Evolutionary conservation across 2,329 filamentous ascomycete species (phyloP).

Genomic region (Coniochaeta pulveracea): DNA sequence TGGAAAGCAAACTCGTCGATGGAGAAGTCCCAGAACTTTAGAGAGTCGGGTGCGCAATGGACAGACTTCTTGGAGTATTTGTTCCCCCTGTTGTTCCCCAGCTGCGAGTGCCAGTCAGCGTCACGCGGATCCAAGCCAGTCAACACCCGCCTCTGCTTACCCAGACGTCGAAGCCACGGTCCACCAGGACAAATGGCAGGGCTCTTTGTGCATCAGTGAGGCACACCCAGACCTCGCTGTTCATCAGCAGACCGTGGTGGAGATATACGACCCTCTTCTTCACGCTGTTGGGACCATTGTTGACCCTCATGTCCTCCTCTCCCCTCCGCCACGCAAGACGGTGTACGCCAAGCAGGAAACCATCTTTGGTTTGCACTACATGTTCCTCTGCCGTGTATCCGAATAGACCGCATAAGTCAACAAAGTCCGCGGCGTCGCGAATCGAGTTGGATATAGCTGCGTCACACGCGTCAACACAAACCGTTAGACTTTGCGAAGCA

Average conservation of each 20-base stretch:
- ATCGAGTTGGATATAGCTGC: constrained; percentile 62
- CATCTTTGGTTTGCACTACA: constrained; percentile 87
- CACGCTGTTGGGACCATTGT: constrained; percentile 54
- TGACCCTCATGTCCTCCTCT: constrained; percentile 70
- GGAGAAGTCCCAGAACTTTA: constrained; percentile 91
- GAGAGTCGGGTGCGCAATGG: constrained; percentile 59
- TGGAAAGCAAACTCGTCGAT: constrained; percentile 98
- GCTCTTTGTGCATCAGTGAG: constrained; percentile 77
- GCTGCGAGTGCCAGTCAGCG: constrained; percentile 27
- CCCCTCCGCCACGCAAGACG: constrained; percentile 73
- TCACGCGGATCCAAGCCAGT: too few species aligned
- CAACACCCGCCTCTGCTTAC: constrained; percentile 41
- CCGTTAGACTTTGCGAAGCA: neutral
- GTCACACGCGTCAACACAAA: neutral
- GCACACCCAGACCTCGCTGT: constrained; percentile 97
- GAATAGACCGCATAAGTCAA: constrained; percentile 83
- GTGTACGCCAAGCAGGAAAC: constrained; percentile 84
- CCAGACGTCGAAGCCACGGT: constrained; percentile 93
- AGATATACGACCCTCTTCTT: constrained; percentile 85
- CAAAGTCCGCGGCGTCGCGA: constrained; percentile 80
- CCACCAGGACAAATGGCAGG: constrained; percentile 79
- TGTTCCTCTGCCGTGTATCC: constrained; percentile 95
- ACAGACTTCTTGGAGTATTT: constrained; percentile 97
- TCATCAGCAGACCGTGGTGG: constrained; percentile 96
- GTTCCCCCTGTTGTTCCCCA: constrained; percentile 96